A percentile compares a stretch with the other conserved stretches of the same genome.
phyloP scores from a whole-genome alignment of 1,284 basidiomycete species.

The Sanghuangporus baumii region DNA sequence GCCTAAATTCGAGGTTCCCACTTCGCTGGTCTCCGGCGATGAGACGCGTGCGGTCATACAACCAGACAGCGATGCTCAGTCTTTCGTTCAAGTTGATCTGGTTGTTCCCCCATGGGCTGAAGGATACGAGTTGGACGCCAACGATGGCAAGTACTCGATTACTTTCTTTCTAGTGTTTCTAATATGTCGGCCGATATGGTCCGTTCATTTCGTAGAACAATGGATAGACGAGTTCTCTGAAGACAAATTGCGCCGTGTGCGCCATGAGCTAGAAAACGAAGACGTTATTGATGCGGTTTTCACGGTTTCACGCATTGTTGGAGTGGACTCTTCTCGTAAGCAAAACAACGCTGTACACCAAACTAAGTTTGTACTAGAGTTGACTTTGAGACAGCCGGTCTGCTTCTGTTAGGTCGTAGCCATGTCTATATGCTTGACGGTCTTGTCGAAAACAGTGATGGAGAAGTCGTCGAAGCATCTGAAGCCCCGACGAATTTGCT shows the following conservation, averaged over 20 bases:
- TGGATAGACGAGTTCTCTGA: constrained; percentile 69
- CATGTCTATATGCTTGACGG: constrained; percentile 93
- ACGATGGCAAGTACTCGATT: constrained; percentile 45
- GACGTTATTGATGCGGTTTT: constrained; percentile 89
- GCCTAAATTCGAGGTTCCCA: constrained; percentile 44
- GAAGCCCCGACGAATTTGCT: constrained; percentile 82
- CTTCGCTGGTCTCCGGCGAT: constrained; percentile 44
- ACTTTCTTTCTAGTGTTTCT: constrained; percentile 28
- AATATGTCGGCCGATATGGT: neutral
- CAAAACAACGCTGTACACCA: neutral
- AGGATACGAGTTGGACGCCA: constrained; percentile 65
- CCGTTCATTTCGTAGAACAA: constrained; percentile 28
- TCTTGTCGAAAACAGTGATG: constrained; percentile 81
- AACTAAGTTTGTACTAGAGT: neutral
- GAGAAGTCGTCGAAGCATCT: constrained; percentile 85
- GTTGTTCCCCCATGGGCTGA: constrained; percentile 72
- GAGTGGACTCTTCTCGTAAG: constrained; percentile 84
- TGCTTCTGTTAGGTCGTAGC: constrained; percentile 80
- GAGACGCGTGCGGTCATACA: constrained; percentile 50
- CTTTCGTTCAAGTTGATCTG: constrained; percentile 51
- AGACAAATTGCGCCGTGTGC: constrained; percentile 70
- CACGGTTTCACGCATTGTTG: constrained; percentile 81
- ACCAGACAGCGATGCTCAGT: constrained; percentile 53
- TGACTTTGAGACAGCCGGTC: constrained; percentile 52
- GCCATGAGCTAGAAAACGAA: constrained; percentile 84